Evolutionary conservation across 2,329 filamentous ascomycete species (phyloP), one percentile per base, ranked within the genome.

Genomic region (Fulvia fulva): DNA sequence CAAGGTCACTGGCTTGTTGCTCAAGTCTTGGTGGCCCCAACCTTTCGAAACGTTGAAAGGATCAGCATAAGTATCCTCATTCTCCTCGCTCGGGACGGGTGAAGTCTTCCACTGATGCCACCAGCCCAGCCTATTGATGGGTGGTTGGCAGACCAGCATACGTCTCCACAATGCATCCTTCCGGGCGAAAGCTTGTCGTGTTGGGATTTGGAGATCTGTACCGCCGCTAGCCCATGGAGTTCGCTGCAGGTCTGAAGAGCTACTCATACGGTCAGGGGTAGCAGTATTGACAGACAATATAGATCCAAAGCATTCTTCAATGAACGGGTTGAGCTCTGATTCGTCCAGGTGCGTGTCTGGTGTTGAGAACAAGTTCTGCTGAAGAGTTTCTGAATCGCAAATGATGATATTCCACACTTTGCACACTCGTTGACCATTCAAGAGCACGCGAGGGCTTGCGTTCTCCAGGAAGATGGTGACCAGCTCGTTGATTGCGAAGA

Each of bases 391-490:
- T 1, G 51, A 56, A 8, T 47, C 2, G 9, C 22, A 16, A 25
- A 60, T 60, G 37, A 55, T 57, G 7, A 32, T 19, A 21, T 56
- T 55, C 61, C 58, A 58, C 16, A 9, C n/a, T 22, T 14, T 26
- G 26, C 58, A 63, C 44, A 63, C 61, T 19, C 50, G 37, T 34
- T 58, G 61, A 44, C 58, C 58, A 26, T 58, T 58, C 21, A 63
- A 6, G 5, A 63, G 46, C 2, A 50, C 58, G 9, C 49, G 34
- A 5, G 53, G 44, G 1, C 41, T n/a, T 11, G 56, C 55, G 26
- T 58, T 16, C 16, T 58, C 25, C 6, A 63, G 45, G 34, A 61
- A 56, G 6, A 61, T 41, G 25, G 44, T 43, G 14, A 63, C 50
- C 2, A 59, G 53, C 37, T 63, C 61, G 9, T 45, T 30, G 14